These are phyloP conservation scores for Alternaria gansuensis DNA, from an alignment of 2,329 filamentous ascomycete genomes.

Conservation along the genomic window DNA sequence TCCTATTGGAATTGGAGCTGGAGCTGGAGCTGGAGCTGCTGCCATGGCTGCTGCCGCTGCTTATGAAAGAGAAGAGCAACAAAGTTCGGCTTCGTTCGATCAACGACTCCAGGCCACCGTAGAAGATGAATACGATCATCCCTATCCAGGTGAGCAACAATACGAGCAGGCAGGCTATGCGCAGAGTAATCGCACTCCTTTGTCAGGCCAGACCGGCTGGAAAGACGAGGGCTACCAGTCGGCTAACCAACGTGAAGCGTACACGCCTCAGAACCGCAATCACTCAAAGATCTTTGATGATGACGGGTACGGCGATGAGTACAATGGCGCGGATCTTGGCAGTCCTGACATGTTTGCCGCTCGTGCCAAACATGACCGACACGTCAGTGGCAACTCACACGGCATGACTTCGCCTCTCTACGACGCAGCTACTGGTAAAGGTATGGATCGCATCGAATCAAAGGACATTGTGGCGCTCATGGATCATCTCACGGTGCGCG, in stretches of 20 bases:
- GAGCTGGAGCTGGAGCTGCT: slow-evolving; percentile 52
- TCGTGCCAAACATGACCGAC: slow-evolving; percentile 65
- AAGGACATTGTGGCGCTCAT: slow-evolving; percentile 97
- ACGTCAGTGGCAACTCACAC: slow-evolving; percentile 89
- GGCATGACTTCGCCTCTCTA: slow-evolving; percentile 90
- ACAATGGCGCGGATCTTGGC: slow-evolving; percentile 54
- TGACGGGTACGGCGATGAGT: slow-evolving; percentile 64
- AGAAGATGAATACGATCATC: slow-evolving; percentile 50
- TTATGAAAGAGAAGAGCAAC: slow-evolving; percentile 49
- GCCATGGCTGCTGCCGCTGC: slow-evolving; percentile 65
- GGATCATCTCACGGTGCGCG: slow-evolving; percentile 97
- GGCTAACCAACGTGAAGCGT: slow-evolving; percentile 66
- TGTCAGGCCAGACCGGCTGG: slow-evolving; percentile 64
- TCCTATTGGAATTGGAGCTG: slow-evolving; percentile 55
- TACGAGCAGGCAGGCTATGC: slow-evolving; percentile 45
- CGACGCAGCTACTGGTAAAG: slow-evolving; percentile 85
- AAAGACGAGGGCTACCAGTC: slow-evolving; percentile 92
- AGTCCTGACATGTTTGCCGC: slow-evolving; percentile 57
- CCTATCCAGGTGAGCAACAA: slow-evolving; percentile 47
- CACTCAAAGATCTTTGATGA: slow-evolving; percentile 62
- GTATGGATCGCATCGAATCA: slow-evolving; percentile 90
- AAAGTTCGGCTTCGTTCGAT: slow-evolving; percentile 38
- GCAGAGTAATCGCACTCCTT: slow-evolving; percentile 46
- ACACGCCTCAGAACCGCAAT: slow-evolving; percentile 57
- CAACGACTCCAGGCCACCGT: slow-evolving; percentile 49